Evolutionary conservation across 371 early-diverging fungal species (phyloP).

Genomic region (Mortierella sp.): DNA sequence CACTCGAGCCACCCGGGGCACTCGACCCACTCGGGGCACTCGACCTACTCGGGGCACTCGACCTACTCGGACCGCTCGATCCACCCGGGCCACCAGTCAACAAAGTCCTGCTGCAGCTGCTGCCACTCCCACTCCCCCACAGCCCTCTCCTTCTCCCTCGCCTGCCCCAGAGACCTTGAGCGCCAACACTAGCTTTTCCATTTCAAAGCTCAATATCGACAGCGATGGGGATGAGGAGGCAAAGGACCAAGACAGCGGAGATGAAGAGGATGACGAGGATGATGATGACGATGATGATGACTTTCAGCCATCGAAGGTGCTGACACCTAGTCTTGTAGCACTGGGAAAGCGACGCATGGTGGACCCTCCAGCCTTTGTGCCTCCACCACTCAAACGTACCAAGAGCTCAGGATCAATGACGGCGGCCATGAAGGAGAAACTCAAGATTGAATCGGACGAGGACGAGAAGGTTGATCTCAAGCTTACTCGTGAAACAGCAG

Average conservation of each 20-base stretch:
- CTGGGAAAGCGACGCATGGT: slow-evolving; percentile 49
- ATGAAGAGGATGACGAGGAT: background rate
- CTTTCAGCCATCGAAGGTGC: slow-evolving; percentile 28
- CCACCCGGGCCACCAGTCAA: slow-evolving; percentile 8
- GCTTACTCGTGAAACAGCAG: too few relatives aligned
- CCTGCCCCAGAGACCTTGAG: slow-evolving; percentile 29
- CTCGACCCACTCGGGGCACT: too few relatives aligned
- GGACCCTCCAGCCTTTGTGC: slow-evolving; percentile 5
- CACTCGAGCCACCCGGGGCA: too few relatives aligned
- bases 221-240: slow-evolving; percentile 17
- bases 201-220: slow-evolving; percentile 23
- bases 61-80: slow-evolving; percentile 30
- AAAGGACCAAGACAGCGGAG: slow-evolving; percentile 14
- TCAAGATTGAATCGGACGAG: slow-evolving; percentile 10
- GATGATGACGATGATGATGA: slow-evolving; percentile 18
- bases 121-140: too few relatives aligned
- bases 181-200: slow-evolving; percentile 35
- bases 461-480: too few relatives aligned
- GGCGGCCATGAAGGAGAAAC: background rate
- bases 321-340: slow-evolving; percentile 47
- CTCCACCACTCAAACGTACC: slow-evolving; percentile 27
- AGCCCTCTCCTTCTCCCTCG: too few relatives aligned
- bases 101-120: too few relatives aligned
- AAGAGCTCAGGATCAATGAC: slow-evolving; percentile 9
- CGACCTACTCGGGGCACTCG: too few relatives aligned